Evolutionary conservation across 2,329 filamentous ascomycete genomes (phyloP).

Genomic region (Calonectria hongkongensis): DNA sequence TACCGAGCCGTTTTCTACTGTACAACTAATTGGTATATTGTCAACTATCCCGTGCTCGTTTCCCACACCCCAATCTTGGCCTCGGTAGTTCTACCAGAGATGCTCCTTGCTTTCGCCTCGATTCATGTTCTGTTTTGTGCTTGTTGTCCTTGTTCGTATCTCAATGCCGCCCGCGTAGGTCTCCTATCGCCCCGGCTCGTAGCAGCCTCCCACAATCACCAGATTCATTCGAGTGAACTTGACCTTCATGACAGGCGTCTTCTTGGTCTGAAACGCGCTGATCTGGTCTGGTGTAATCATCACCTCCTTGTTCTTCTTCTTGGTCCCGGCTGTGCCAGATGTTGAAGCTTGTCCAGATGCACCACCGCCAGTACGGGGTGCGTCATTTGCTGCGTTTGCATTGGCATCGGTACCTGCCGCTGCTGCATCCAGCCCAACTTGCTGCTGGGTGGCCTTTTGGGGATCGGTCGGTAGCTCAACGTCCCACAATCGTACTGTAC

Average conservation of each 20-base stretch:
- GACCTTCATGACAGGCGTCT: constrained; percentile 94
- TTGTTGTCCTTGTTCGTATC: constrained; percentile 4
- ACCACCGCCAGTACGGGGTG: constrained; percentile 54
- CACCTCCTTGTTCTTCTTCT: constrained; percentile 92
- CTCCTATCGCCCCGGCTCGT: constrained; percentile 71
- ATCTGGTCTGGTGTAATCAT: constrained; percentile 95
- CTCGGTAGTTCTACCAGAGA: background rate
- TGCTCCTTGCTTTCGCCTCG: background rate
- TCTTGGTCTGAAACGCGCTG: constrained; percentile 95
- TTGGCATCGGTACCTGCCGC: constrained; percentile 63
- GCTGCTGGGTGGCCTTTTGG: constrained; percentile 72
- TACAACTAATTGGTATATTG: constrained; percentile 26
- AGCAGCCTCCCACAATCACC: constrained; percentile 88
- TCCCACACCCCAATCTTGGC: background rate
- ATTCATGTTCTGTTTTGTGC: background rate
- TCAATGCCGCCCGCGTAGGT: constrained; percentile 19
- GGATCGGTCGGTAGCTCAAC: constrained; percentile 83
- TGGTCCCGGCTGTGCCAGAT: constrained; percentile 60
- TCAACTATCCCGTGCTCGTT: constrained; percentile 1
- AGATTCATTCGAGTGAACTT: constrained; percentile 97
- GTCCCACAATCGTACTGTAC: constrained; percentile 96
- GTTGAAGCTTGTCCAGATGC: constrained; percentile 55
- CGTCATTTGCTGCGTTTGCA: constrained; percentile 53
- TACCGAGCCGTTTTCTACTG: constrained; percentile 21
- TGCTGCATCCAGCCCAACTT: constrained; percentile 66